Evolutionary conservation across 2,329 filamentous ascomycete species (phyloP).

Genomic region (Aspergillus oerlinghausenensis): DNA sequence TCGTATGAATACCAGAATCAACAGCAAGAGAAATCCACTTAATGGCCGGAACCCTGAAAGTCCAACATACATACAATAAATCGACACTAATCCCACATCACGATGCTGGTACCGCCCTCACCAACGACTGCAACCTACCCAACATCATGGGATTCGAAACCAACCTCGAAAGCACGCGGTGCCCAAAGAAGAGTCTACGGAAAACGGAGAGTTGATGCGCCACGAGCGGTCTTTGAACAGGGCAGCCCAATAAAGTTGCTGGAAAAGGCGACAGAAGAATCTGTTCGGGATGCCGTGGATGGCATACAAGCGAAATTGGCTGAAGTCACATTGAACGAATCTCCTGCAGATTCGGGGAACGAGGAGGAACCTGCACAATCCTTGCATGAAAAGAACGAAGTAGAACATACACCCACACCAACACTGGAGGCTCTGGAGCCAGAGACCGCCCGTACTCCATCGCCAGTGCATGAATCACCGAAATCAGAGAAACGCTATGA

Average conservation of each 20-base stretch:
- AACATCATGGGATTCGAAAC: conserved; percentile 17
- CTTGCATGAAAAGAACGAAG: background rate
- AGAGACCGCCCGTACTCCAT: conserved; percentile 1
- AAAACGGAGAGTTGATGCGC: conserved; percentile 30
- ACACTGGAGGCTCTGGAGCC: background rate
- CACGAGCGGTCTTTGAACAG: conserved; percentile 33
- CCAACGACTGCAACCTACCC: conserved; percentile 13
- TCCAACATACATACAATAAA: background rate
- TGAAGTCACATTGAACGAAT: conserved; percentile 21
- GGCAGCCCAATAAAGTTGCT: conserved; percentile 19
- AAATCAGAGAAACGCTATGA: conserved; percentile 12
- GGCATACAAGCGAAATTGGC: conserved; percentile 24
- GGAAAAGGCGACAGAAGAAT: conserved; percentile 2
- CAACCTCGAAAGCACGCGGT: conserved; percentile 21
- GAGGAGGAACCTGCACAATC: background rate
- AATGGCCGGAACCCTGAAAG: background rate
- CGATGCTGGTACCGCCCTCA: conserved; percentile 14
- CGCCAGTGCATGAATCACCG: background rate
- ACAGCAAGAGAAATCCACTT: background rate
- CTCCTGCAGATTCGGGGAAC: background rate
- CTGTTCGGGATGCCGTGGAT: conserved; percentile 16
- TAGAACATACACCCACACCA: background rate
- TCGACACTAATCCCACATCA: background rate
- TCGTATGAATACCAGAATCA: background rate
- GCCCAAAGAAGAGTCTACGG: conserved; percentile 33